Evolutionary conservation across 2,329 filamentous ascomycete genomes (phyloP), one percentile per base, ranked within the genome.

Genomic region (Biscogniauxia mediterranea): DNA sequence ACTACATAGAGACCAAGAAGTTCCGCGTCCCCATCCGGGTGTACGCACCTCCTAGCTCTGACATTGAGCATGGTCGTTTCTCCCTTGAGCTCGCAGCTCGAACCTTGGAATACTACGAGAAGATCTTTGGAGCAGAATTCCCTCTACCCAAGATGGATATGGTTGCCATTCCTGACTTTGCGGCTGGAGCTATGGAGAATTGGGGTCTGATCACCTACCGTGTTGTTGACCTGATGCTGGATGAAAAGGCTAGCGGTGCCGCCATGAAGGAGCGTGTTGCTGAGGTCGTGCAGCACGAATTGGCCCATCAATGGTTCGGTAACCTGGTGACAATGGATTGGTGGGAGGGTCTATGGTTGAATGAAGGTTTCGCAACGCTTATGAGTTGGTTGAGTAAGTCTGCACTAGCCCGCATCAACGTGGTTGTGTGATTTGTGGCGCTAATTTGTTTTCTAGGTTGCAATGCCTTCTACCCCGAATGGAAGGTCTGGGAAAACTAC

Each of bases 241-340:
- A 98, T 70, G 92, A 97, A 78, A 95, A 96, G 83, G 90, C 86
- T 2, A 95, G 91, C 71, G 91, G 93, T 72, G 93, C 94, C 20
- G 89, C 90, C 46, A 92, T 89, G 63, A 97, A 96, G 80, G 91
- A 97, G 80, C 89, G 93, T 49, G 91, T 98, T 58, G 94, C 94
- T 57, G 94, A 97, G 76, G 92, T 95, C 50, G 94, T 98, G 26
- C 93, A 97, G 82, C 94, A 98, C 79, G 94, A 98, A 76, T 82
- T 98, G 73, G 94, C 94, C 50, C 94, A 98, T 78, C 94, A 97
- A 78, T 98, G 94, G 94, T 98, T 98, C 73, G 94, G 94, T 65
- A 97, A 98, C 79, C 80, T 97, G 57, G 94, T 97, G 26, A 97
- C 94, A 57, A 97, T 97, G 93, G 93, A 97, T 76, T 97, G 96